A percentile compares a stretch with the other conserved stretches of the same genome.
Evolutionary conservation across 1,139 yeast species (phyloP).

Genomic region (Citeromyces hawaiiensis): DNA sequence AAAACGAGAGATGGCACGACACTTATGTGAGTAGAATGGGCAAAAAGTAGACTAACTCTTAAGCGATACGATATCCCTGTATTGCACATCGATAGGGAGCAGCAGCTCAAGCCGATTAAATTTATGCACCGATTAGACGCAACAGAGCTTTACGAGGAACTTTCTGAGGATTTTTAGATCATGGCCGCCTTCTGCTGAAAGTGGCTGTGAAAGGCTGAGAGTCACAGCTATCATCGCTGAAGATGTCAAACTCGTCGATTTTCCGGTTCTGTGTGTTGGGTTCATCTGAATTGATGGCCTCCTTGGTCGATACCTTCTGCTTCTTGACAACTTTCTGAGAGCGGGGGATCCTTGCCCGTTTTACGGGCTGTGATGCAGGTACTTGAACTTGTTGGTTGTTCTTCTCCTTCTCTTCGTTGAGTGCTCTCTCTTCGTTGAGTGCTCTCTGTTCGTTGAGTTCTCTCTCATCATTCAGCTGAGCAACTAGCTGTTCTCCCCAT

Average conservation of each 20-base stretch:
- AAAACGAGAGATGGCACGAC: constrained; percentile 66
- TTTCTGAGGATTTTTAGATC: background rate
- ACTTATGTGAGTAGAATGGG: constrained; percentile 25
- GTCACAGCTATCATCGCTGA: background rate
- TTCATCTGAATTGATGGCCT: background rate
- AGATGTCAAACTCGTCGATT: background rate
- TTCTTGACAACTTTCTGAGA: background rate
- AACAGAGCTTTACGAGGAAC: constrained; percentile 39
- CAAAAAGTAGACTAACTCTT: constrained; percentile 3
- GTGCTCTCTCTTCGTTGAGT: too few relatives aligned
- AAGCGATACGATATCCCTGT: constrained; percentile 84
- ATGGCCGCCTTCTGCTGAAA: background rate
- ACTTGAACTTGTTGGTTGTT: background rate
- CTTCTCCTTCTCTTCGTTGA: too few relatives aligned
- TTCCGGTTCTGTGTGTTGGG: background rate
- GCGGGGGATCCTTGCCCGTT: background rate
- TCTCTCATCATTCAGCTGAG: background rate
- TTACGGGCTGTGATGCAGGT: background rate
- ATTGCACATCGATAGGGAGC: constrained; percentile 48
- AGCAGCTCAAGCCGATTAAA: constrained; percentile 33
- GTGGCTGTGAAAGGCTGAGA: background rate
- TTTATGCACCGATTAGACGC: constrained; percentile 67
- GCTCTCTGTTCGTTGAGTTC: too few relatives aligned
- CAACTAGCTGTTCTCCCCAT: background rate
- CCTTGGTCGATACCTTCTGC: background rate